Percentiles rank a stretch among this genome's conserved stretches.
These are phyloP conservation scores for Populus euphratica DNA, from an alignment of 345 rosid genomes.

Conservation along the genomic window DNA sequence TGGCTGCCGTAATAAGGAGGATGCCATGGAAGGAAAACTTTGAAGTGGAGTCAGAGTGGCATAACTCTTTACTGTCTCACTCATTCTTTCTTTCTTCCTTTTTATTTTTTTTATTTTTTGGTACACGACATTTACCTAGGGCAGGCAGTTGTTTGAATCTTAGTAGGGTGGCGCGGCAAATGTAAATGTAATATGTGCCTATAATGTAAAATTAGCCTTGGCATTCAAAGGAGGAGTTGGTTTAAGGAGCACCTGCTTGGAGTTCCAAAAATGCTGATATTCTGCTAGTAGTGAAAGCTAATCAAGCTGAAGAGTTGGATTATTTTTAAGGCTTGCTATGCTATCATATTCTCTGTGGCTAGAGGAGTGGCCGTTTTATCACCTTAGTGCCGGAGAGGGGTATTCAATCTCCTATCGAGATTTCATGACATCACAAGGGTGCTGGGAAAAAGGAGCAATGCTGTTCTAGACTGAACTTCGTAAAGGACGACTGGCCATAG, in stretches of 20 bases:
- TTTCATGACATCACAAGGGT: neutral
- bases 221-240: conserved; percentile 3
- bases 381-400: neutral
- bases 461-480: no score
- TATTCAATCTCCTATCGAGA: neutral
- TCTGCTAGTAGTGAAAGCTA: neutral
- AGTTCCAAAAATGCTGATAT: neutral
- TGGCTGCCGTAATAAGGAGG: conserved; percentile 75
- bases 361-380: neutral
- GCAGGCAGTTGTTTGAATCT: conserved; percentile 23
- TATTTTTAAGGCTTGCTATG: neutral
- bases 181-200: conserved; percentile 34
- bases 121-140: conserved; percentile 13
- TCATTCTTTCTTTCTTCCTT: conserved; percentile 22
- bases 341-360: neutral
- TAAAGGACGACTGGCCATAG: no score
- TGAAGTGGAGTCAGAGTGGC: conserved; percentile 70
- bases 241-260: neutral
- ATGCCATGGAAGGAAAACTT: conserved; percentile 95
- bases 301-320: no score
- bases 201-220: conserved; percentile 30
- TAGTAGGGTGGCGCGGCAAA: conserved; percentile 11
- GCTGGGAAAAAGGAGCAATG: neutral
- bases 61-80: conserved; percentile 21
- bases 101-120: neutral